Evolutionary conservation across 805 yeast genomes (phyloP).

Genomic region (Debaryomyces prosopidis): DNA sequence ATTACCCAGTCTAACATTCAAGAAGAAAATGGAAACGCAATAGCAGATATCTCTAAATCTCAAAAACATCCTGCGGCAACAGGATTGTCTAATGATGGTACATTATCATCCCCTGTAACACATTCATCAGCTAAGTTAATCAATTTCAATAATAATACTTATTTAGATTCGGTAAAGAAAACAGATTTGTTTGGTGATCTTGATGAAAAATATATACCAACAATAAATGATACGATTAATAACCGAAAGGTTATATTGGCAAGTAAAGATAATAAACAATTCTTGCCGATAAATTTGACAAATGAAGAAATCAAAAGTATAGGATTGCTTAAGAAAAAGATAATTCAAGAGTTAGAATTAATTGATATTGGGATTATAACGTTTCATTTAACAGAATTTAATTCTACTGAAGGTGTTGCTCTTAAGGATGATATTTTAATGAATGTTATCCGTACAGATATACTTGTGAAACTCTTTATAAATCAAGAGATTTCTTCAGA

Average conservation of each 20-base stretch:
- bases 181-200: conserved; percentile 5
- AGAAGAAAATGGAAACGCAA: not conserved
- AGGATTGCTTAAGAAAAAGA: conserved; percentile 33
- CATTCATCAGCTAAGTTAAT: not conserved
- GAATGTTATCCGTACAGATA: conserved; percentile 29
- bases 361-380: conserved; percentile 32
- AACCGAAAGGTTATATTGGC: conserved; percentile 45
- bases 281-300: conserved; percentile 43
- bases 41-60: not conserved
- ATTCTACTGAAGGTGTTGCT: conserved; percentile 56
- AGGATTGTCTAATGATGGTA: not conserved
- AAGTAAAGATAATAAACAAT: conserved; percentile 63
- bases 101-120: not conserved
- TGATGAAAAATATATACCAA: conserved; percentile 12
- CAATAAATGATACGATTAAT: conserved; percentile 1
- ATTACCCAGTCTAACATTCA: not conserved
- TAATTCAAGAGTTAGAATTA: conserved; percentile 39
- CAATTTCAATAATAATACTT: too few species aligned
- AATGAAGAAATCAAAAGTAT: conserved; percentile 17
- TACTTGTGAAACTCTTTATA: conserved; percentile 35
- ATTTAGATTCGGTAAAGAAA: too few species aligned
- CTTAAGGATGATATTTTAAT: conserved; percentile 51
- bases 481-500: conserved; percentile 35
- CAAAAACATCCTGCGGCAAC: not conserved
- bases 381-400: conserved; percentile 70